phyloP scores from a whole-genome alignment of 805 yeast genomes.

The Saccharomycopsis sp. region DNA sequence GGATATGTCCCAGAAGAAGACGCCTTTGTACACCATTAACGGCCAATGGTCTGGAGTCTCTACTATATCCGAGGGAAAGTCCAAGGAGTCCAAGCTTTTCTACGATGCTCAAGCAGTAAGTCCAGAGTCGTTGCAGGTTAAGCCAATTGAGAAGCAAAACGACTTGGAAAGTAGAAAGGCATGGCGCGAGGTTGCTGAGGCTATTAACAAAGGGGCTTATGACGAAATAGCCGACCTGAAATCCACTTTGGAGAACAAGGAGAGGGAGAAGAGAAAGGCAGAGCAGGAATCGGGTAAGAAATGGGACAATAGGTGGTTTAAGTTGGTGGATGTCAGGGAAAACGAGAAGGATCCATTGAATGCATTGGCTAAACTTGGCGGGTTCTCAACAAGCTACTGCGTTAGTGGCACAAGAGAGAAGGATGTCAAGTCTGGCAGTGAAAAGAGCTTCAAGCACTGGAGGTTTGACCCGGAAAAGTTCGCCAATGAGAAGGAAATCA shows the following conservation, averaged over 20 bases:
- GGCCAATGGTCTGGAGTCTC: conserved; percentile 94
- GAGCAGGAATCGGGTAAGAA: conserved; percentile 56
- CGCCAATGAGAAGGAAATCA: conserved; percentile 54
- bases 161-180: conserved; percentile 81
- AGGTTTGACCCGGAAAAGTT: conserved; percentile 51
- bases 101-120: conserved; percentile 50
- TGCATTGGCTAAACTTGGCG: conserved; percentile 40
- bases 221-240: conserved; percentile 71
- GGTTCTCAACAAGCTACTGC: conserved; percentile 46
- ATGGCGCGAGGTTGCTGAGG: conserved; percentile 85
- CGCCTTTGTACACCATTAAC: conserved; percentile 67
- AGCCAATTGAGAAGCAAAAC: conserved; percentile 77
- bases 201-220: conserved; percentile 69
- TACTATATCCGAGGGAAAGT: conserved; percentile 48
- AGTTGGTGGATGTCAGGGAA: conserved; percentile 32
- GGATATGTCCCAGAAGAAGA: conserved; percentile 45
- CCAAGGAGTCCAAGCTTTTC: conserved; percentile 45
- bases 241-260: conserved; percentile 72
- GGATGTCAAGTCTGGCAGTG: conserved; percentile 29
- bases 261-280: conserved; percentile 70
- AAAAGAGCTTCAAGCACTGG: conserved; percentile 48
- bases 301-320: conserved; percentile 87
- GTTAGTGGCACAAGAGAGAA: conserved; percentile 48
- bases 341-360: conserved; percentile 28
- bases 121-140: conserved; percentile 59